Base-by-base conservation (phyloP, 805 yeast species). In the Brettanomyces custersianus region DNA sequence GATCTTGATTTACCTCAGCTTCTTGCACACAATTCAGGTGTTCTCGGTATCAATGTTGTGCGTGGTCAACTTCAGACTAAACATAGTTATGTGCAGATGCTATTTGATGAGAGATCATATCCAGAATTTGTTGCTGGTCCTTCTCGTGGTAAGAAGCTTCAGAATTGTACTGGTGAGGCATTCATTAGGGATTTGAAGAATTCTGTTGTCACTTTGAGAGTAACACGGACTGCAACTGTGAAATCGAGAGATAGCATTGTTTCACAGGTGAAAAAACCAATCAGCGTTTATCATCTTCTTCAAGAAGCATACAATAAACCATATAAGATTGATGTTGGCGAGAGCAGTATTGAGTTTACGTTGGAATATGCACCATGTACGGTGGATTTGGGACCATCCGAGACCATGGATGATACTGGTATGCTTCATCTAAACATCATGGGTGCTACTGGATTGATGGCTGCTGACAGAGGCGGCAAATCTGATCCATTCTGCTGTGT, bases 401-500 rank as follows among this genome's bases (percentile, higher is more conserved):
- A 82, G 47, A 67, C 80, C 4, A 67, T 80, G 40, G 51, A 65
- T 40, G 90, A 83, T 52, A 80, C 85, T 18, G 94, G 94, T 48
- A 44, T 62, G 10, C 53, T 82, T 34, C 63, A 68, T 30, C 52
- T 82, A 45, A 76, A 73, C 26, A 59, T 83, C 36, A 48, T 77
- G 26, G 65, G 72, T 33, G 92, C 77, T 21, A 64, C 64, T 19
- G 57, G 64, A 34, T 59, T 83, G 40, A 51, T 56, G 33, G 58
- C 86, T 6, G 80, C 74, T 32, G 92, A 83, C 54, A 60, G 72
- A 36, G 79, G 78, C 48, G 92, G 92, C 37, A 77, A 76, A 49
- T 78, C 90, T 4, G 94, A 83, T 62, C 94, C 94, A 37, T 73
- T 64, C 47, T 68, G 68, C 31, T 58, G 57, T 18, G 54, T 82